Base-by-base conservation (phyloP, 2,329 filamentous ascomycete genomes). In the Clonostachys rhizophaga region DNA sequence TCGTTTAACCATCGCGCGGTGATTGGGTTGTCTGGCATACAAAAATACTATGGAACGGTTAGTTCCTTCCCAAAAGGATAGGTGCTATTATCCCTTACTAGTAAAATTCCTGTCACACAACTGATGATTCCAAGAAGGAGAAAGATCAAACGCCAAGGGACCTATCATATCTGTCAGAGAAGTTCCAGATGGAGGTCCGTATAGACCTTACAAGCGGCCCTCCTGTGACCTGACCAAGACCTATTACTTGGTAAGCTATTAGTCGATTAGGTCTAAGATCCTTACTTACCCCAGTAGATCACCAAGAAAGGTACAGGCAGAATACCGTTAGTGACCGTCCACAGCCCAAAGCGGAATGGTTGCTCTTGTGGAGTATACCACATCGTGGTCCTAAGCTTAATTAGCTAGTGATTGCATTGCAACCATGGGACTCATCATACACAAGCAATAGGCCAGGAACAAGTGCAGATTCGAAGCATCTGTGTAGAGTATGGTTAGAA, bases 111-210 rank as follows among this genome's bases (percentile, higher is more conserved):
- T 18, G 34, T 41, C 14, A 40, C 34, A 20, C 44, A 46, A 33
- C 44, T 46, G 36, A 46, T 9, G 20, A 41, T 13, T 12, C 44
- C 44, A 33, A 46, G 44, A 20, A 46, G 44, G 6, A 46, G 34
- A 20, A 46, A 46, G 44, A 46, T 46, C 9, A 46, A 37, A 18
- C 41, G 44, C 44, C 44, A 46, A 6, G 44, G 30, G 40, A 42
- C 18, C 40, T 42, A 12, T 12, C 10, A 42, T 11, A 42, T 42
- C 12, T 18, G 18, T 17, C 10, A 12, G 11, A 13, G 40, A 42
- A 11, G 40, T 11, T 12, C 11, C 40, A 12, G 40, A 42, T 42
- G 11, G 11, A 12, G 11, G 11, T 42, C n/a, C n/a, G n/a, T n/a
- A n/a, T 42, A 17, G 11, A 10, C 11, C 40, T 42, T 11, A 30